phyloP scores from a whole-genome alignment of 495 filamentous ascomycete species.

The Podospora pseudopauciseta region DNA sequence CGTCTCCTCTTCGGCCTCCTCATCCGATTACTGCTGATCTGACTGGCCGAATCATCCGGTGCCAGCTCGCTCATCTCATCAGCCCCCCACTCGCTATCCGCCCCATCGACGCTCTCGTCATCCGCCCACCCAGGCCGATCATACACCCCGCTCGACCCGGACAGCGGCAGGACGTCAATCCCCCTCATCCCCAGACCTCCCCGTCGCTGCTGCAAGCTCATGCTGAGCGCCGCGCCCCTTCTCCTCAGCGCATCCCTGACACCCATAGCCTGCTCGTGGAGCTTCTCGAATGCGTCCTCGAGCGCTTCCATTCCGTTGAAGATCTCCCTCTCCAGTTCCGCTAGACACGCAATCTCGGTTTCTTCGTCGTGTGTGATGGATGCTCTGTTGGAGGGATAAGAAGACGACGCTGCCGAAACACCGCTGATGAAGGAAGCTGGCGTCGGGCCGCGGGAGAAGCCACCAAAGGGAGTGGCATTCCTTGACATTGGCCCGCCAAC shows the following conservation, averaged over 20 bases:
- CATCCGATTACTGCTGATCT: slow-evolving; percentile 71
- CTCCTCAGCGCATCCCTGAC: slow-evolving; percentile 77
- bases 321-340: slow-evolving; percentile 90
- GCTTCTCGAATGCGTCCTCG: slow-evolving; percentile 90
- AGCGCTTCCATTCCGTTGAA: slow-evolving; percentile 90
- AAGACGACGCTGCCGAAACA: slow-evolving; percentile 35
- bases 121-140: slow-evolving; percentile 47
- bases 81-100: slow-evolving; percentile 65
- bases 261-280: slow-evolving; percentile 78
- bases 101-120: slow-evolving; percentile 43
- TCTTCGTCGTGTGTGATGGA: slow-evolving; percentile 88
- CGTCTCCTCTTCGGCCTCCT: slow-evolving; percentile 66
- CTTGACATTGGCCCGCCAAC: slow-evolving; percentile 30
- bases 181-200: slow-evolving; percentile 31
- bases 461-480: slow-evolving; percentile 31
- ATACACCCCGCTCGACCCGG: slow-evolving; percentile 36
- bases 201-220: slow-evolving; percentile 71
- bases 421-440: slow-evolving; percentile 48
- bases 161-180: slow-evolving; percentile 45
- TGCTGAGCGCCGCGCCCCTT: slow-evolving; percentile 71
- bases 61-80: slow-evolving; percentile 70
- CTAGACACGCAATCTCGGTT: slow-evolving; percentile 82
- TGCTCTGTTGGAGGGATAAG: slow-evolving; percentile 35
- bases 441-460: slow-evolving; percentile 41
- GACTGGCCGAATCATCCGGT: slow-evolving; percentile 75